Conservation (phyloP, 345 rosid genomes). For the Gossypium anomalum region DNA sequence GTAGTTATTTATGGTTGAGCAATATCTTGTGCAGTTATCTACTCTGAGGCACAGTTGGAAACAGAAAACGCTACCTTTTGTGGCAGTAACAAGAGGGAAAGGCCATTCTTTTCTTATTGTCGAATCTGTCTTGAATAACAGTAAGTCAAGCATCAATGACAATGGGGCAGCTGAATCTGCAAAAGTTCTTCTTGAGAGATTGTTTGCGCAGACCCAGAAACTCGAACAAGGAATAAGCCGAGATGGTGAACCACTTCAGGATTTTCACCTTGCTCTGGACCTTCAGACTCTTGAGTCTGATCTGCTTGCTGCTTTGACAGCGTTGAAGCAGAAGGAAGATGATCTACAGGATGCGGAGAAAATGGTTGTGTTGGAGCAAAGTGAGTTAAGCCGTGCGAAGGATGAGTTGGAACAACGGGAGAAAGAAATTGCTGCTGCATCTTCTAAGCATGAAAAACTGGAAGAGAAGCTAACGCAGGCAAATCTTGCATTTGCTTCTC, state of each 20-base stretch:
- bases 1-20: constrained; percentile 2
- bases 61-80: constrained; percentile 27
- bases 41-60: constrained; percentile 32
- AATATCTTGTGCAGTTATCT: constrained; percentile 36
- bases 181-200: constrained; percentile 52
- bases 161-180: constrained; percentile 52
- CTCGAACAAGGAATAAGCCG: constrained; percentile 46
- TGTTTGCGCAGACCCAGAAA: constrained; percentile 60
- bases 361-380: constrained; percentile 48
- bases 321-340: constrained; percentile 65
- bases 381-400: constrained; percentile 42
- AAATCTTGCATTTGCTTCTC: constrained; percentile 52
- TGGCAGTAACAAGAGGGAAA: constrained; percentile 18
- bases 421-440: constrained; percentile 40
- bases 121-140: constrained; percentile 37
- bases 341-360: constrained; percentile 57
- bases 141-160: constrained; percentile 36
- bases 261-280: constrained; percentile 25
- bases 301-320: constrained; percentile 55
- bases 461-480: constrained; percentile 55
- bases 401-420: constrained; percentile 53
- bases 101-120: constrained; percentile 20
- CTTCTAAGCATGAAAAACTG: constrained; percentile 48
- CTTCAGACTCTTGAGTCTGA: constrained; percentile 63
- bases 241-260: constrained; percentile 30